Evolutionary conservation across 768 basidiomycete species (phyloP).

Genomic region (Agrocybe chaxingu): DNA sequence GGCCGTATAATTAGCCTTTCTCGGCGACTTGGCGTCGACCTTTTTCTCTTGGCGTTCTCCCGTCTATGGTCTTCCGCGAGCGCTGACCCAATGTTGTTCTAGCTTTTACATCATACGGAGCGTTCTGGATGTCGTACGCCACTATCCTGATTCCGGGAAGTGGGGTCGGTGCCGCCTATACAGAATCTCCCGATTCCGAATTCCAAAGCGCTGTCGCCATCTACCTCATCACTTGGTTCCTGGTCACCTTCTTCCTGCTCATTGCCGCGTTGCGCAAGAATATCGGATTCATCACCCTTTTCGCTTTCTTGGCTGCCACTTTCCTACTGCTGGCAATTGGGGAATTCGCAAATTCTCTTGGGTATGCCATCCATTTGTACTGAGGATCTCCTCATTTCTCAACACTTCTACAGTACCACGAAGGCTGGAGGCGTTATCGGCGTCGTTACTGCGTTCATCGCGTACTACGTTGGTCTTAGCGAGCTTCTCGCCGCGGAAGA

Average conservation of each 20-base stretch:
- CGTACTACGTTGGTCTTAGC: constrained; percentile 44
- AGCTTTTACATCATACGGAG: constrained; percentile 84
- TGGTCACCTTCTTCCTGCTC: constrained; percentile 65
- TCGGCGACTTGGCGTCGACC: not conserved
- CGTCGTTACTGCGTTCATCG: constrained; percentile 42
- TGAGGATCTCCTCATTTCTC: not conserved
- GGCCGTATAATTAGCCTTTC: too few species aligned
- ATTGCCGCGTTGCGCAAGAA: constrained; percentile 37
- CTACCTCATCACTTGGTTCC: constrained; percentile 70
- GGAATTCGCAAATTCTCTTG: constrained; percentile 24
- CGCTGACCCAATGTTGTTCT: not conserved
- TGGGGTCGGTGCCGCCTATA: constrained; percentile 59
- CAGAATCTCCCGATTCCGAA: constrained; percentile 22
- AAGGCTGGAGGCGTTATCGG: constrained; percentile 46
- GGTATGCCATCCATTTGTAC: constrained; percentile 21
- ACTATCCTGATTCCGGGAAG: constrained; percentile 67
- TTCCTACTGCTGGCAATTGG: constrained; percentile 42
- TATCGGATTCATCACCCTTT: constrained; percentile 35
- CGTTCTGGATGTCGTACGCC: constrained; percentile 86
- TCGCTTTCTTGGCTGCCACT: constrained; percentile 34
- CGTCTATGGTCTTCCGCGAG: not conserved
- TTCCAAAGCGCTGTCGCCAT: constrained; percentile 62
- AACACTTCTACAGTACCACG: constrained; percentile 19
- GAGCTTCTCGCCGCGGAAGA: constrained; percentile 41
- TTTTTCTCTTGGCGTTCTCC: not conserved